Evolutionary conservation across 2,329 filamentous ascomycete species (phyloP).

Genomic region (Aspergillus flavus): DNA sequence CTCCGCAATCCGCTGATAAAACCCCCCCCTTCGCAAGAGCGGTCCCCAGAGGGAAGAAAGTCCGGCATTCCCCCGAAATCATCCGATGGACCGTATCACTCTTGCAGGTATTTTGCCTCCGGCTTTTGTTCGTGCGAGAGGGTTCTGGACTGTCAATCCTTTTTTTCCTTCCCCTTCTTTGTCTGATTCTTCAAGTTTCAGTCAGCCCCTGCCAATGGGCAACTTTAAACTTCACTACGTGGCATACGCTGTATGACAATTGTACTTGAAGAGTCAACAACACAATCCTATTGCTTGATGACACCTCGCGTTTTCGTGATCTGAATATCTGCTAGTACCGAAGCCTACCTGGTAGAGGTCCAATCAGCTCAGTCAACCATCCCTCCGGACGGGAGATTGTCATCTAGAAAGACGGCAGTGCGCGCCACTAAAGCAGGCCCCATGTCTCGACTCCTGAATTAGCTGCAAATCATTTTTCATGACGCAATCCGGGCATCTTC

Average conservation of each 20-base stretch:
- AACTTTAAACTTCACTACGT: slow-evolving; percentile 3
- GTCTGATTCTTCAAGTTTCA: background rate
- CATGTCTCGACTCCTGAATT: slow-evolving; percentile 26
- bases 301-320: background rate
- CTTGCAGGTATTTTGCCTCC: slow-evolving; percentile 4
- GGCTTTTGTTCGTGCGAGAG: slow-evolving; percentile 6
- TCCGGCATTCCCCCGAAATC: slow-evolving; percentile 24
- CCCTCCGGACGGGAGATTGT: slow-evolving; percentile 26
- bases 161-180: background rate
- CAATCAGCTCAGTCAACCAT: slow-evolving; percentile 9
- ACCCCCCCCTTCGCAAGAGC: slow-evolving; percentile 10
- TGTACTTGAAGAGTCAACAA: background rate
- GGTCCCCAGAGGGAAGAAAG: slow-evolving; percentile 14
- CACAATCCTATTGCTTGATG: background rate
- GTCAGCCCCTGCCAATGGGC: background rate
- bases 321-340: slow-evolving; percentile 1
- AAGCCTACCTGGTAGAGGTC: background rate
- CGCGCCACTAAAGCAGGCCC: slow-evolving; percentile 27
- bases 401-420: slow-evolving; percentile 27
- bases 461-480: slow-evolving; percentile 28
- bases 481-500: slow-evolving; percentile 24
- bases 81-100: slow-evolving; percentile 19
- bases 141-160: slow-evolving; percentile 1
- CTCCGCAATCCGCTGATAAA: slow-evolving; percentile 22
- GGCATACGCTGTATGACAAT: background rate